These are phyloP conservation scores for Pelargonium citronellum DNA, from an alignment of 441 rosid species.

Conservation along the genomic window DNA sequence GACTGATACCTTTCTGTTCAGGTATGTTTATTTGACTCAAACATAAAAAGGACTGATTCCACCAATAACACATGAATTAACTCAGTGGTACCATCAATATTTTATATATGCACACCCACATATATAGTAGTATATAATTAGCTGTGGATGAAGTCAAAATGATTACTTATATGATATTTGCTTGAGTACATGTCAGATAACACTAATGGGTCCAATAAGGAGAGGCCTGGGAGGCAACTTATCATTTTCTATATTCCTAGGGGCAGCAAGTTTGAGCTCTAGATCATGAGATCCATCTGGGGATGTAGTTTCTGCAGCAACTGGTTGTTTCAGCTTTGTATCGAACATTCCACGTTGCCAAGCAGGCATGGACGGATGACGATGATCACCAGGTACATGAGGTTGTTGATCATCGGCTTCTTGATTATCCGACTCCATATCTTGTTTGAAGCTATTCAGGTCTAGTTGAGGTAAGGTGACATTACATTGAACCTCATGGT, in stretches of 20 bases:
- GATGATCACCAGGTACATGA: background rate
- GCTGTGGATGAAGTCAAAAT: background rate
- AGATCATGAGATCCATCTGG: conserved; percentile 33
- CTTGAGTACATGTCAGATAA: conserved; percentile 24
- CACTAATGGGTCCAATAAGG: conserved; percentile 36
- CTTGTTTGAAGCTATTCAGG: conserved; percentile 1
- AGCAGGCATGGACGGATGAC: conserved; percentile 1
- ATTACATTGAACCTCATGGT: background rate
- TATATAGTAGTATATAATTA: conserved; percentile 7
- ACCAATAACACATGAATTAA: background rate
- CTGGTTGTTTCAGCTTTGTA: background rate
- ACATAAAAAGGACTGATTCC: background rate
- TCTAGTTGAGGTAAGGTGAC: conserved; percentile 13
- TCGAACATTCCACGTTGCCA: background rate
- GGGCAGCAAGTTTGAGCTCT: conserved; percentile 57
- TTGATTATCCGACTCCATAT: conserved; percentile 13
- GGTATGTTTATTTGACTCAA: background rate
- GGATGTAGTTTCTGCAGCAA: background rate
- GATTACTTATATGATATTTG: background rate
- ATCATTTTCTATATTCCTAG: conserved; percentile 27
- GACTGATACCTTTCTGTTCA: too few relatives aligned
- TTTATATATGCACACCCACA: background rate
- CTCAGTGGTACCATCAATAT: background rate
- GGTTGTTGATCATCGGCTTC: conserved; percentile 17
- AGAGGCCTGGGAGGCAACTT: conserved; percentile 25